Conservation (phyloP, 805 yeast species). For the Ascoidea tarda region DNA sequence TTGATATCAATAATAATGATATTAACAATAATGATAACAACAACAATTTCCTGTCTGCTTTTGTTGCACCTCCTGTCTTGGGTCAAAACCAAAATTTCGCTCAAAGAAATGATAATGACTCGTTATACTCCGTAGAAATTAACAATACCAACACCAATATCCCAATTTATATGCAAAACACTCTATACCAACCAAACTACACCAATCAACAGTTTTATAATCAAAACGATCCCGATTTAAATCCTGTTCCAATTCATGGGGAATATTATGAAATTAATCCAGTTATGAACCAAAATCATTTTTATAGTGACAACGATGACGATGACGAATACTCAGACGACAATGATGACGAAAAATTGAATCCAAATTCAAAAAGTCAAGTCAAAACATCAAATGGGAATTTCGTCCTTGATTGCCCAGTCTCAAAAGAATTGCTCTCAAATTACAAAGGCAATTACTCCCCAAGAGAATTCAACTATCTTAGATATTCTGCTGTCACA, state of each 20-base stretch:
- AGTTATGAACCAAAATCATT: too few species aligned
- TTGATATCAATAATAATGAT: too few species aligned
- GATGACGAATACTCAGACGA: not conserved
- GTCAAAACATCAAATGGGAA: conserved; percentile 38
- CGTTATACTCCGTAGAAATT: too few species aligned
- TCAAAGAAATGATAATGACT: too few species aligned
- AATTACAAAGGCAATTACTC: conserved; percentile 31
- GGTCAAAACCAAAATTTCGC: too few species aligned
- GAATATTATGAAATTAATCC: not conserved
- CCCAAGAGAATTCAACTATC: conserved; percentile 57
- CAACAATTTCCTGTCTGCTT: too few species aligned
- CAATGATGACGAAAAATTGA: not conserved
- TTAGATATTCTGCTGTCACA: conserved; percentile 92
- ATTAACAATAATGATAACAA: too few species aligned
- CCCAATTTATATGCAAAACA: not conserved
- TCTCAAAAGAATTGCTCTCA: conserved; percentile 44
- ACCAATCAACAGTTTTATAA: not conserved
- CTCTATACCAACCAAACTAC: not conserved
- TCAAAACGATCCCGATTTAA: not conserved
- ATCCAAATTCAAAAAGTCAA: not conserved
- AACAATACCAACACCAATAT: not conserved
- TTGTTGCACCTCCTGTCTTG: too few species aligned
- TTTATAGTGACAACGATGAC: not conserved
- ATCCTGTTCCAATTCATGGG: not conserved
- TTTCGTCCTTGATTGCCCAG: conserved; percentile 79